Evolutionary conservation across 1,284 basidiomycete genomes (phyloP), one percentile per base, ranked within the genome.

Genomic region (Ustilago cynodontis): DNA sequence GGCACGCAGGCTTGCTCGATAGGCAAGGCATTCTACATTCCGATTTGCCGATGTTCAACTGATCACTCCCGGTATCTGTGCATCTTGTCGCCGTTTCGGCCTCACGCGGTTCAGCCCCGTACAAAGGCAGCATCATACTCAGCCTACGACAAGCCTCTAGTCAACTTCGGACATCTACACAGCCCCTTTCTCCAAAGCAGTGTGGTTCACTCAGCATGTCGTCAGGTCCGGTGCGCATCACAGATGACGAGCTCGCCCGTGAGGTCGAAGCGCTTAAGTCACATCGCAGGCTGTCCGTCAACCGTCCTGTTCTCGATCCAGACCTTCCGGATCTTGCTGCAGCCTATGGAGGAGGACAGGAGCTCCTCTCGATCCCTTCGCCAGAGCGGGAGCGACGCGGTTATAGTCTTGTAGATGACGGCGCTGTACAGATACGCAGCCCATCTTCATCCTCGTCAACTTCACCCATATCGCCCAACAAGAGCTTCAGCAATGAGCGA

Each of bases 191-290:
- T 37, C 7, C 35, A 37, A 11, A 11, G 14, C 35, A 37, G 35
- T 13, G 35, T 6, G 11, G 20, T n/a, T 20, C 31, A 33, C 10
- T 13, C 41, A 70, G 35, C 24, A 76, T 76, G 73, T 65, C 73
- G 26, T 49, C 54, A 43, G 65, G 57, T n/a, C 62, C 56, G 28
- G 69, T 72, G 70, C 63, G 62, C 39, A 77, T 77, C 66, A 77
- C 81, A 37, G 80, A 82, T 55, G 75, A 73, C 37, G 84, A 85
- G 67, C 71, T 85, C 28, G 71, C 79, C 26, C 77, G 83, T 41
- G 84, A 85, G 59, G 83, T 85, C 10, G 82, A 83, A 57, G 82
- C 79, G 50, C 81, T 85, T 62, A 83, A 83, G 39, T 78, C 81
- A 13, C 82, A 82, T 65, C 76, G 84, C 41, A 69, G 84, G 31